A percentile compares a stretch with the other conserved stretches of the same genome.
Conservation (phyloP, 1,284 basidiomycete species). For the Paramarasmius palmivorus region DNA sequence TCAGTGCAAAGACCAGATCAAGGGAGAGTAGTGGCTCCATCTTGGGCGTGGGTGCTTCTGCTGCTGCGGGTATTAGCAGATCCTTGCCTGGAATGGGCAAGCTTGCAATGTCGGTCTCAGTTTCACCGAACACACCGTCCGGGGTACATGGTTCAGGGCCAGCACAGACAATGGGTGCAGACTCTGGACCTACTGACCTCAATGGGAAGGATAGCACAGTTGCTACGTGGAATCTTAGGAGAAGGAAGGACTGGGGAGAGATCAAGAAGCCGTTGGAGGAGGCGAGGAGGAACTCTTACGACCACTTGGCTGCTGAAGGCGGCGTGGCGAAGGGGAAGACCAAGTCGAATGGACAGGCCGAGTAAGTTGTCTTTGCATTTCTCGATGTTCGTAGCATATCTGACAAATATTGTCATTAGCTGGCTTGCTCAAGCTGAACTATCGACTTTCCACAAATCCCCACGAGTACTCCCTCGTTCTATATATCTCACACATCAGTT, state of each 20-base stretch:
- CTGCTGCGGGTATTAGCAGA: conserved; percentile 38
- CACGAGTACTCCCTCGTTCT: conserved; percentile 62
- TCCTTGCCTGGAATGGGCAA: conserved; percentile 37
- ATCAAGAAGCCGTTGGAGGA: conserved; percentile 41
- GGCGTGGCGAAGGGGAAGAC: not conserved
- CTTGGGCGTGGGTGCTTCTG: conserved; percentile 18
- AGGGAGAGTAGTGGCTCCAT: conserved; percentile 8
- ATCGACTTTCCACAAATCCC: conserved; percentile 64
- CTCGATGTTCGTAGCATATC: not conserved
- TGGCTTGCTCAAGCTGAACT: conserved; percentile 79
- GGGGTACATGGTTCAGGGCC: conserved; percentile 30
- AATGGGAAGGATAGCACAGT: conserved; percentile 53
- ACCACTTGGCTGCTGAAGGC: not conserved
- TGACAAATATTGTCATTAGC: conserved; percentile 33
- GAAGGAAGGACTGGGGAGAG: conserved; percentile 54
- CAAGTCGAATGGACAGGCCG: conserved; percentile 11
- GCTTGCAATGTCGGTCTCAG: conserved; percentile 20
- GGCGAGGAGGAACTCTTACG: not conserved
- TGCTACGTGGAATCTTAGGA: conserved; percentile 67
- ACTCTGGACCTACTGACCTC: conserved; percentile 38
- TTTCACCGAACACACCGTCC: conserved; percentile 19
- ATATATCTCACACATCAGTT: conserved; percentile 85
- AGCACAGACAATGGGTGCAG: conserved; percentile 30
- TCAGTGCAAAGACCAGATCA: conserved; percentile 34
- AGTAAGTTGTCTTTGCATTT: conserved; percentile 29